Evolutionary conservation across 768 basidiomycete genomes (phyloP).

Genomic region (Hypsizygus marmoreus): DNA sequence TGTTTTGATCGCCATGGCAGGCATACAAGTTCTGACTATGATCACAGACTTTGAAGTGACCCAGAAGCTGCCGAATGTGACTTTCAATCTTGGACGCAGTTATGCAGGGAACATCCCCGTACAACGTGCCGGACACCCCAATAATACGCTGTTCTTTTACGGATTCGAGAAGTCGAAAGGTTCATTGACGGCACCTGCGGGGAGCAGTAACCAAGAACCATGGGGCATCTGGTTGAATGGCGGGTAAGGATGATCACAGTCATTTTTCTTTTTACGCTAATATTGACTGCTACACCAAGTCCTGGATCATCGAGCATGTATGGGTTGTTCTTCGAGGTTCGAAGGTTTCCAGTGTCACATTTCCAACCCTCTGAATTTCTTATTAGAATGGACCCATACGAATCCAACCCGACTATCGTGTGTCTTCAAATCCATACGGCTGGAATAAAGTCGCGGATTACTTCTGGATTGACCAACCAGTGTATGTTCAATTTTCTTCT

Average conservation of each 20-base stretch:
- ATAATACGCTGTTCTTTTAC: conserved; percentile 68
- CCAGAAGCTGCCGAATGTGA: conserved; percentile 57
- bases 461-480: conserved; percentile 77
- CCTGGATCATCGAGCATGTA: conserved; percentile 73
- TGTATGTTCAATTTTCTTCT: conserved; percentile 33
- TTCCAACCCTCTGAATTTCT: background rate
- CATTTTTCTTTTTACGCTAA: background rate
- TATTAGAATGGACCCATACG: conserved; percentile 79
- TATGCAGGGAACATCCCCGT: conserved; percentile 70
- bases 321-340: conserved; percentile 61
- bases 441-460: conserved; percentile 66
- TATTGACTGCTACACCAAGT: conserved; percentile 26
- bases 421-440: conserved; percentile 52
- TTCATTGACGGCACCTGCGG: conserved; percentile 48
- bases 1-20: no score
- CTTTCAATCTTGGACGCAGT: conserved; percentile 50
- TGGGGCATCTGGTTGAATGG: conserved; percentile 80
- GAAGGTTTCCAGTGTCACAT: background rate
- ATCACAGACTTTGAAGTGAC: conserved; percentile 63
- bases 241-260: conserved; percentile 44
- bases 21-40: no score
- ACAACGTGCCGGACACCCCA: conserved; percentile 57
- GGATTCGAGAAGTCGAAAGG: conserved; percentile 58
- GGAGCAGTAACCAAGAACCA: conserved; percentile 43
- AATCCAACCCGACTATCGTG: conserved; percentile 50